Conservation (phyloP, 805 yeast species). For the Ogataea haglerorum region DNA sequence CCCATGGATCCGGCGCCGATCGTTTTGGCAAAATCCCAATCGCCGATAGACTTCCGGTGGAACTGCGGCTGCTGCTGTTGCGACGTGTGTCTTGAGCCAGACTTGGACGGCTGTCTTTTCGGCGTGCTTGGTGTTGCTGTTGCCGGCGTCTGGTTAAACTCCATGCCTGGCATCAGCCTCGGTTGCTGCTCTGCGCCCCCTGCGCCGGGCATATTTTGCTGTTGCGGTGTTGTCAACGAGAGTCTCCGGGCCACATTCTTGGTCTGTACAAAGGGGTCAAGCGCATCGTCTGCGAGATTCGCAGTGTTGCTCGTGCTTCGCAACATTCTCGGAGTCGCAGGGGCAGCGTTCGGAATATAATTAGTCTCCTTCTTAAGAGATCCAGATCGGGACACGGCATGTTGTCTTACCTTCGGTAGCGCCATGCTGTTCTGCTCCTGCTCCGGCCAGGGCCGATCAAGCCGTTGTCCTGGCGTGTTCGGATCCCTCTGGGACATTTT, state of each 20-base stretch:
- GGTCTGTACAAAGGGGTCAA: slow-evolving; percentile 17
- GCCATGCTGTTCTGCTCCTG: slow-evolving; percentile 13
- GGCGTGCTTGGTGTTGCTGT: slow-evolving; percentile 14
- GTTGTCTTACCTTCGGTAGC: slow-evolving; percentile 26
- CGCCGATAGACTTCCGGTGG: slow-evolving; percentile 88
- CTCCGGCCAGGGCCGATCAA: slow-evolving; percentile 2
- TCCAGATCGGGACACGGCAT: slow-evolving; percentile 19
- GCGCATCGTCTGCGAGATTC: slow-evolving; percentile 24
- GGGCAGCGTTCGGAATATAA: slow-evolving; percentile 37
- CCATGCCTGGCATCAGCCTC: slow-evolving; percentile 27
- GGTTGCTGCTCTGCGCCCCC: slow-evolving; percentile 11
- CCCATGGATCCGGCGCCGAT: slow-evolving; percentile 99
- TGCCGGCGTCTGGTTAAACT: slow-evolving; percentile 16
- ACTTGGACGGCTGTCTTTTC: slow-evolving; percentile 20
- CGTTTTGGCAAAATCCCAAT: slow-evolving; percentile 93
- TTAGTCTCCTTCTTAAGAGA: slow-evolving; percentile 17
- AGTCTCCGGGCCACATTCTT: slow-evolving; percentile 22
- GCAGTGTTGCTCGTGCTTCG: slow-evolving; percentile 45
- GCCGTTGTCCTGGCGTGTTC: not conserved
- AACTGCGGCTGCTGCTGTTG: slow-evolving; percentile 39
- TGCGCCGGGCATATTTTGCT: slow-evolving; percentile 12
- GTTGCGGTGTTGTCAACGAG: slow-evolving; percentile 17
- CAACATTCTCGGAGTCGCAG: slow-evolving; percentile 71
- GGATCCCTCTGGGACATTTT: slow-evolving; percentile 7
- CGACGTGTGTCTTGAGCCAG: slow-evolving; percentile 18